These are phyloP conservation scores for Holtermannia corniformis DNA, from an alignment of 768 basidiomycete species.

Conservation along the genomic window DNA sequence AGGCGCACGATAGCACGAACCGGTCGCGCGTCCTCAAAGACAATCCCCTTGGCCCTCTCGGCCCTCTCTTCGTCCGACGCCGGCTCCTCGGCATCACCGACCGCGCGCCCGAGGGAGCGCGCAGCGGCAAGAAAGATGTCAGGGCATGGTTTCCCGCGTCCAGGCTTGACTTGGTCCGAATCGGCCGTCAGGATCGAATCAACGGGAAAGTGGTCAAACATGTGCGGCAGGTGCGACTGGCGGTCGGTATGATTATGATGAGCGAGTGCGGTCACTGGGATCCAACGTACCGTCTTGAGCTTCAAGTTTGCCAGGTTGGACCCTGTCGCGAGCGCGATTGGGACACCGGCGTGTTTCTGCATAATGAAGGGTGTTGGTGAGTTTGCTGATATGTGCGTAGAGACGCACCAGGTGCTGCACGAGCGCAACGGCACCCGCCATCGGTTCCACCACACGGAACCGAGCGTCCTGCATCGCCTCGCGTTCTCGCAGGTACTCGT, in stretches of 20 bases:
- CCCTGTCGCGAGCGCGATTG: constrained; percentile 38
- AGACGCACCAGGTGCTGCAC: constrained; percentile 31
- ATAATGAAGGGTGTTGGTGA: no score
- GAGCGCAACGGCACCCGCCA: constrained; percentile 32
- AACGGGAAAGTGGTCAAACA: constrained; percentile 34
- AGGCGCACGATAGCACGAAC: constrained; percentile 8
- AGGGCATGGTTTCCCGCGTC: constrained; percentile 38
- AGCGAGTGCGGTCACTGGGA: background rate
- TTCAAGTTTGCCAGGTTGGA: constrained; percentile 21
- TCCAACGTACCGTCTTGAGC: constrained; percentile 29
- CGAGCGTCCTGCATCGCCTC: constrained; percentile 26
- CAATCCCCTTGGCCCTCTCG: constrained; percentile 28
- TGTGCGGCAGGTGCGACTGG: constrained; percentile 35
- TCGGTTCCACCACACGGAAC: constrained; percentile 31
- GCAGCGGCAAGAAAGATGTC: constrained; percentile 41
- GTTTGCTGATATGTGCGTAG: background rate
- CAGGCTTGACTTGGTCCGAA: constrained; percentile 31
- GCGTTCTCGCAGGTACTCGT: constrained; percentile 31
- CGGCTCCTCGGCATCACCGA: constrained; percentile 27
- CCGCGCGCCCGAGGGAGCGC: constrained; percentile 31
- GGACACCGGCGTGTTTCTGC: constrained; percentile 35
- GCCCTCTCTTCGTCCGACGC: constrained; percentile 22
- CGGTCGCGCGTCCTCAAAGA: constrained; percentile 39
- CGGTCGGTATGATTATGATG: no score
- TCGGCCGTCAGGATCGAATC: constrained; percentile 35